Evolutionary conservation across 352 stramenopile genomes (phyloP), one percentile per base, ranked within the genome.

Genomic region (Pythium dissotocum): DNA sequence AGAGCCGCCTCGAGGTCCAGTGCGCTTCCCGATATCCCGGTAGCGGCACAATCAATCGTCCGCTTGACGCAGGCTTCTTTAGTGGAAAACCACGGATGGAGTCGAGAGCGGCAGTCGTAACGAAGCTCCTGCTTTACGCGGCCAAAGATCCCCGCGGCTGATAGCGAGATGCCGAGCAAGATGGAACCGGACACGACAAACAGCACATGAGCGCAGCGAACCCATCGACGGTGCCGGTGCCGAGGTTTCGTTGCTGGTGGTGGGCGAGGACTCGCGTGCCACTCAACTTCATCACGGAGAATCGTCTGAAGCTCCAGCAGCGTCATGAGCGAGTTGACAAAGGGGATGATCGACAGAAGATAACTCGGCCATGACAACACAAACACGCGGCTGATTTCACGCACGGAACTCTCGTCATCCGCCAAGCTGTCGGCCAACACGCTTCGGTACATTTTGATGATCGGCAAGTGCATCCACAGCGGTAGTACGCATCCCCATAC

Each of bases 401-500:
- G 21, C 32, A 63, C 58, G 0, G 64, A 60, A 55, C 54, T 74
- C 18, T 59, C 36, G 10, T 26, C 48, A 13, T 61, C 57, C 4
- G 1, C 13, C 28, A 62, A 40, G 2, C 30, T 6, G 3, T 36
- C 46, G 7, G 26, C 52, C 4, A 53, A 14, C 0, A 26, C 30
- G 6, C n/a, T 14, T 24, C 55, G 40, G 33, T 53, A 52, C 12
- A 70, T n/a, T 1, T 32, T 32, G 4, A 69, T 7, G 12, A 70
- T 70, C 16, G 67, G 63, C 16, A 65, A 53, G 35, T 68, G 63
- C 55, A 75, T 57, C 59, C 64, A 60, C 13, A 72, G 30, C 12
- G 71, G 71, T n/a, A 77, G 36, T 2, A 75, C 4, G 1, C 48
- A 61, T 1, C 71, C 71, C 67, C 71, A 77, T 5, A 67, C 57